Evolutionary conservation across 2,329 filamentous ascomycete genomes (phyloP), one percentile per base, ranked within the genome.

Genomic region (Fusarium nodosum): DNA sequence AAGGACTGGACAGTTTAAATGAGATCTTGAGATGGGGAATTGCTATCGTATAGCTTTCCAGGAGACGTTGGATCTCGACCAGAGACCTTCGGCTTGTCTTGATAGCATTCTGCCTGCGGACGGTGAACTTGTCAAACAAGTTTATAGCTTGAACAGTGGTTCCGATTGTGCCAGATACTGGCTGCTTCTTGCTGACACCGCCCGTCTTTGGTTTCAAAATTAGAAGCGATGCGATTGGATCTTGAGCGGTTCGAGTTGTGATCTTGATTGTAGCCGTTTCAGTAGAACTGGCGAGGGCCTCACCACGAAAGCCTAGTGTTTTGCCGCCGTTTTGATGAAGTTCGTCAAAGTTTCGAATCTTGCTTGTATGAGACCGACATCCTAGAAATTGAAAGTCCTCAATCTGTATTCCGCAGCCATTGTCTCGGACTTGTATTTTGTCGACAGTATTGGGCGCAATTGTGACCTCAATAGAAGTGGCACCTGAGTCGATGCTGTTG

Each of bases 301-400:
- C 88, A 22, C 92, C 92, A 36, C 92, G 87, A 74, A 94, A 95
- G 3, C 92, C 92, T n/a, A 94, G 83, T 33, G 85, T 90, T 44
- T 80, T 82, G 2, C 86, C 85, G 10, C 86, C 88, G 22, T 90
- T 79, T 3, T 74, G 76, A 52, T 80, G 82, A 38, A 94, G 80
- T 51, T 94, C 90, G 1, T 87, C 83, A 60, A 91, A 87, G n/a
- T 81, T 81, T 50, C 80, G 81, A 44, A 94, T 83, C 79, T 94
- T 95, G 82, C 91, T 94, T 2, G 92, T 94, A 72, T 91, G 87
- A 31, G 90, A 87, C n/a, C 84, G 84, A 55, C 85, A 85, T n/a
- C 90, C 91, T 3, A 93, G 82, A 7, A 84, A 76, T 18, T 85
- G 79, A 38, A 89, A 87, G 75, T 94, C 91, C 28, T 86, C 84